Conservation (phyloP, 1,284 basidiomycete species). For the Puccinia triticina region DNA sequence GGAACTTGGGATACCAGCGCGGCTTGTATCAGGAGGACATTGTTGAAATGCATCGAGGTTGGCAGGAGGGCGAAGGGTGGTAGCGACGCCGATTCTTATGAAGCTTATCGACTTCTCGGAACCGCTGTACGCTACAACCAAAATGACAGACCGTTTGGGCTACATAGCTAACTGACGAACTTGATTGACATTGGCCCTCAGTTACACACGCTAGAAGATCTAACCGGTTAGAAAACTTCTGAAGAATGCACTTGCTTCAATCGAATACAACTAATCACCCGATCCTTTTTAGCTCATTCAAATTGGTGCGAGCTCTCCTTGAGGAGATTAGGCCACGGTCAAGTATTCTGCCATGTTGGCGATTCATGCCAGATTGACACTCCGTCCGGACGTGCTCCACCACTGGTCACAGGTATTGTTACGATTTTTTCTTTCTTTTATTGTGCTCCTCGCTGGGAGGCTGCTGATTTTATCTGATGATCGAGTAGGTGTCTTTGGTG, state of each 20-base stretch:
- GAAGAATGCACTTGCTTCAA: not conserved
- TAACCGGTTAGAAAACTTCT: conserved; percentile 37
- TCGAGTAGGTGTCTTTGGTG: conserved; percentile 49
- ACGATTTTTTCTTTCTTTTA: not conserved
- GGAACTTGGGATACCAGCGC: conserved; percentile 85
- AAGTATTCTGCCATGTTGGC: conserved; percentile 87
- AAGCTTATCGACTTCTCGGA: conserved; percentile 61
- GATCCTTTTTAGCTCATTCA: conserved; percentile 53
- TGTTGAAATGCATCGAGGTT: conserved; percentile 71
- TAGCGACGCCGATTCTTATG: conserved; percentile 72
- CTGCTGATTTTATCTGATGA: not conserved
- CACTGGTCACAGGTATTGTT: conserved; percentile 87
- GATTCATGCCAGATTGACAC: conserved; percentile 76
- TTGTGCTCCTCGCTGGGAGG: not conserved
- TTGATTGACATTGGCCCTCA: conserved; percentile 10
- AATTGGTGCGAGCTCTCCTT: conserved; percentile 64
- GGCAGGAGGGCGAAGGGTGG: conserved; percentile 65
- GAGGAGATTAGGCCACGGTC: conserved; percentile 71
- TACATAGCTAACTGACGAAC: conserved; percentile 49
- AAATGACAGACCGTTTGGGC: conserved; percentile 44
- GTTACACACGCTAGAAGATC: conserved; percentile 50
- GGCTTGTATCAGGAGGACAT: conserved; percentile 74
- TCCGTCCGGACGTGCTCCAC: conserved; percentile 76
- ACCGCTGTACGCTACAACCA: conserved; percentile 33
- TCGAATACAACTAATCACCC: not conserved